Base-by-base conservation (phyloP, 306 rosid species). In the Begonia loranthoides region DNA sequence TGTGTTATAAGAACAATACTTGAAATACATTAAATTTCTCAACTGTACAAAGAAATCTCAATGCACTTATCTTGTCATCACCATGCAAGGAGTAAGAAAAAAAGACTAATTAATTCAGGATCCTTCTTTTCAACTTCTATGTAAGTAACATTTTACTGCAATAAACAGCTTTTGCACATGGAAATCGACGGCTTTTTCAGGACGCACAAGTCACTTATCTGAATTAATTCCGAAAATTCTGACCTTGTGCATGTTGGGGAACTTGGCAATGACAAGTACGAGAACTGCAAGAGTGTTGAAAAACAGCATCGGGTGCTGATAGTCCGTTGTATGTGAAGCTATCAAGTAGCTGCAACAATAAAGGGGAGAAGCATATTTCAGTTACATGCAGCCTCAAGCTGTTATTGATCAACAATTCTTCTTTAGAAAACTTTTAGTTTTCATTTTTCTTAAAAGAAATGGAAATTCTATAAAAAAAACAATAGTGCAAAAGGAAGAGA, bases 161-260 rank as follows among this genome's bases (percentile, higher is more conserved):
- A 62, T 64, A 56, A 61, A 68, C 69, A 74, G 59, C 71, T 73
- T 66, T 65, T 61, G 51, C 65, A 40, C 62, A 65, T 77, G 76
- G 80, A 71, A 51, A 21, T 47, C 65, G 58, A 68, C 72, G 54
- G 58, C 61, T 63, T 64, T 52, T 60, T 74, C 77, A 68, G 47
- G 3, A 57, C 62, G 65, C 38, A 46, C 24, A 53, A 45, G 13
- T 76, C 79, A 92, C 71, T 65, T 76, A 57, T 92, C 96, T 9
- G 94, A 92, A 51, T 92, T 92, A 67, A 92, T 92, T 66, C 99
- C 96, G 10, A 92, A 92, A 66, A 92, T 86, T 55, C 99, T 80
- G 59, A 92, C 99, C 75, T 92, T 92, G 78, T 92, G 99, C 99
- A 92, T 92, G 34, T 86, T 72, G 22, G 99, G 99, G 74, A 87